phyloP scores from a whole-genome alignment of 305 asterid genomes.

The Vinca major region DNA sequence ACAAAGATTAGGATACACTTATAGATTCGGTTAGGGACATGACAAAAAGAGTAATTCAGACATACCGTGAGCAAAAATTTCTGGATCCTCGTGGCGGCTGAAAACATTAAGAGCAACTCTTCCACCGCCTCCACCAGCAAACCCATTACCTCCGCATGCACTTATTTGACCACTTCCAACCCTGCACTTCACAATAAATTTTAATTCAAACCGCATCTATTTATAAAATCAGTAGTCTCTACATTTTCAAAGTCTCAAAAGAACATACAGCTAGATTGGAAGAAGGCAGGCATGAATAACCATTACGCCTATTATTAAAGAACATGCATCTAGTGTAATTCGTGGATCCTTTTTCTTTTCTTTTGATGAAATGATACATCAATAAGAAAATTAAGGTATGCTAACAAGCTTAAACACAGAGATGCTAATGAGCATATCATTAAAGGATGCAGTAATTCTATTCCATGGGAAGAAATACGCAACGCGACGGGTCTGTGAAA shows the following conservation, averaged over 20 bases:
- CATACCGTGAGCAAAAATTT: conserved; percentile 66
- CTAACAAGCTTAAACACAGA: not conserved
- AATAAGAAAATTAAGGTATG: not conserved
- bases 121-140: conserved; percentile 98
- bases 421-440: not conserved
- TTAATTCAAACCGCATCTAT: not conserved
- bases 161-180: conserved; percentile 73
- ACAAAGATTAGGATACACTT: not conserved
- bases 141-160: conserved; percentile 94
- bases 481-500: not conserved
- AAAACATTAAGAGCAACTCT: conserved; percentile 84
- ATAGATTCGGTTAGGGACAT: not conserved
- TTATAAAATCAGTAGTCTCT: not conserved
- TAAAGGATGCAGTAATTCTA: not conserved
- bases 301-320: not conserved
- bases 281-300: not conserved
- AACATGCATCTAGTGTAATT: not conserved
- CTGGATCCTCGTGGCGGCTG: conserved; percentile 93
- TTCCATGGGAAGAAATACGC: not conserved
- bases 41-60: not conserved
- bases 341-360: not conserved
- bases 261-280: not conserved
- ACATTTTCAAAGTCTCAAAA: not conserved
- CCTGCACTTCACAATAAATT: conserved; percentile 55
- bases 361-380: not conserved